Percentiles rank a stretch among this genome's conserved stretches.
phyloP scores from a whole-genome alignment of 345 rosid genomes.

The Cardamine chenopodiifolia region DNA sequence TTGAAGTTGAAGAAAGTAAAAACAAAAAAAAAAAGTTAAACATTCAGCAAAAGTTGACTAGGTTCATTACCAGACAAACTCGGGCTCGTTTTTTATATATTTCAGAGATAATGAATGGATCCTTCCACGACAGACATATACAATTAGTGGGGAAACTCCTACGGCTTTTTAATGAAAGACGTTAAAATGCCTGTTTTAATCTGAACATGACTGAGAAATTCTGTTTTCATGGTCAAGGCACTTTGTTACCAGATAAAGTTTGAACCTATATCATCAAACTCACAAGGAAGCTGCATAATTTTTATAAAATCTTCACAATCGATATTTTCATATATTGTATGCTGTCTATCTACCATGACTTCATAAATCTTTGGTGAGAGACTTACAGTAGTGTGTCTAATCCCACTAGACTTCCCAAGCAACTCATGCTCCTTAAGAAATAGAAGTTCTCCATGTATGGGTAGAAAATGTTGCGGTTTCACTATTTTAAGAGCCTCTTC shows the following conservation, averaged over 20 bases:
- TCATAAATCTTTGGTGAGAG: constrained; percentile 6
- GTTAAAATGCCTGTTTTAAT: neutral
- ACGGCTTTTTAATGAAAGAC: neutral
- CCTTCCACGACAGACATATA: neutral
- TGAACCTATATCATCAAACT: neutral
- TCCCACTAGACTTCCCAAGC: constrained; percentile 92
- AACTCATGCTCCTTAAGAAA: constrained; percentile 96
- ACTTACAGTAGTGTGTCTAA: constrained; percentile 92
- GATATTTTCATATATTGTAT: neutral
- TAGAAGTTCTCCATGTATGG: constrained; percentile 96
- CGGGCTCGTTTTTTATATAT: neutral
- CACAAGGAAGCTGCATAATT: neutral
- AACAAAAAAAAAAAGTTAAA: neutral
- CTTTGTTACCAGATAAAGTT: neutral
- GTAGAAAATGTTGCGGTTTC: constrained; percentile 98
- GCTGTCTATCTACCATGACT: constrained; percentile 8
- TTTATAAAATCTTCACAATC: neutral
- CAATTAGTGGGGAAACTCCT: neutral
- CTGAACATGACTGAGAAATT: neutral
- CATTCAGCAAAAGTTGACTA: constrained; percentile 4
- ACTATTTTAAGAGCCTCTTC: constrained; percentile 95
- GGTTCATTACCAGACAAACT: neutral
- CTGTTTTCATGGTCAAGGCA: neutral
- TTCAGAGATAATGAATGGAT: neutral
- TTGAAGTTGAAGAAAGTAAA: constrained; percentile 48